Conservation (phyloP, 495 filamentous ascomycete species). For the Penicillium antarcticum region DNA sequence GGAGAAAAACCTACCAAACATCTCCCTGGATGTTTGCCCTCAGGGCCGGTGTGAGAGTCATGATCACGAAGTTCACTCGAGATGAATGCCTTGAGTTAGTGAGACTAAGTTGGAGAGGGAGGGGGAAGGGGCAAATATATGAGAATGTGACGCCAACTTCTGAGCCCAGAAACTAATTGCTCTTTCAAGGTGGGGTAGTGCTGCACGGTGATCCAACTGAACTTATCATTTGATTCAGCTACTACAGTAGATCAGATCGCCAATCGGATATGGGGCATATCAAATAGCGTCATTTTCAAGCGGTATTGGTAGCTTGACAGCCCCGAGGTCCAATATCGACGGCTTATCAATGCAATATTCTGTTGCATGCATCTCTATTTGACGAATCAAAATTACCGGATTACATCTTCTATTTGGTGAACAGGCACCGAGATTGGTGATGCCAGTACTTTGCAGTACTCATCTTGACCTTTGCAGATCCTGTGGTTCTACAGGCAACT, state of each 20-base stretch:
- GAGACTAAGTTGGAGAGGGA: not conserved
- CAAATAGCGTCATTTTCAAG: too few species aligned
- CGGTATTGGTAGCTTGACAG: too few species aligned
- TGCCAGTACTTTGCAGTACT: not conserved
- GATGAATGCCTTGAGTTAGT: not conserved
- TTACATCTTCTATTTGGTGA: too few species aligned
- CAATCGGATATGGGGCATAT: not conserved
- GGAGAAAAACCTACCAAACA: constrained; percentile 6
- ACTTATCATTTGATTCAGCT: not conserved
- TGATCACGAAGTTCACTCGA: not conserved
- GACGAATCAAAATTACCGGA: too few species aligned
- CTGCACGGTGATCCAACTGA: not conserved
- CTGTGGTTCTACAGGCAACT: not conserved
- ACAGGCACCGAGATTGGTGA: too few species aligned
- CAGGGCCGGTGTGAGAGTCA: not conserved
- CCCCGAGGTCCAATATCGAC: too few species aligned
- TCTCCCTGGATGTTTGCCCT: constrained; percentile 15
- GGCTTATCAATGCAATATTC: not conserved
- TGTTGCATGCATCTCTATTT: not conserved
- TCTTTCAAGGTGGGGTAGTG: not conserved
- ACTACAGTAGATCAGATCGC: not conserved
- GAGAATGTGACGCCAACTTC: not conserved
- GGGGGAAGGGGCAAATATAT: not conserved
- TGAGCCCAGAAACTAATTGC: not conserved
- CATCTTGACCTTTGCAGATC: not conserved